Percentiles rank a stretch among this genome's conserved stretches.
phyloP scores from a whole-genome alignment of 1,284 basidiomycete species.

The Anthracocystis panici-leucophaei region DNA sequence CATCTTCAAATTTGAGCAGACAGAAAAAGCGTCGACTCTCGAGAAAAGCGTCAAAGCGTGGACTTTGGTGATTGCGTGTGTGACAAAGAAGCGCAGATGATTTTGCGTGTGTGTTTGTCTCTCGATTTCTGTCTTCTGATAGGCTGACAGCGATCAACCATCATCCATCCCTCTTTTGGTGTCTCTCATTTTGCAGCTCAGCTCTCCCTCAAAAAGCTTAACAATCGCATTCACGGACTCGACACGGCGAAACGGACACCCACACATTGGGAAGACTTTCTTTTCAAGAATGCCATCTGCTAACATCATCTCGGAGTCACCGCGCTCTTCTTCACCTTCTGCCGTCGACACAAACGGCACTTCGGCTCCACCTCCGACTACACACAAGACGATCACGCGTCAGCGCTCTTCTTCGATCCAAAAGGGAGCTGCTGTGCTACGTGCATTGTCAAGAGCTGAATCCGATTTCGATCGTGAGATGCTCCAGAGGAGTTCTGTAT shows the following conservation, averaged over 20 bases:
- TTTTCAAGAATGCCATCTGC: slow-evolving; percentile 22
- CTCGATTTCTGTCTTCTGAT: slow-evolving; percentile 1
- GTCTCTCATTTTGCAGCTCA: slow-evolving; percentile 1
- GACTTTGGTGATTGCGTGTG: not conserved
- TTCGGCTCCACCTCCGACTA: slow-evolving; percentile 14
- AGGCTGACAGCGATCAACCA: slow-evolving; percentile 3
- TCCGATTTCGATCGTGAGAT: slow-evolving; percentile 54
- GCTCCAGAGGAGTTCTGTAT: slow-evolving; percentile 20
- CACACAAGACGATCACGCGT: slow-evolving; percentile 25
- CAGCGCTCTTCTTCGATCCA: slow-evolving; percentile 63
- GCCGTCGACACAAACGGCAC: slow-evolving; percentile 4
- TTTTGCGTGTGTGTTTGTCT: not conserved
- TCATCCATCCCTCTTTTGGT: not conserved
- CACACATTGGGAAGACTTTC: not conserved
- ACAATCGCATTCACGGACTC: not conserved
- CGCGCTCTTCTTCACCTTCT: slow-evolving; percentile 35
- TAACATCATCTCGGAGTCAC: slow-evolving; percentile 35
- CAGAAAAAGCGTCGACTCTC: no score
- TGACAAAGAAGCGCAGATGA: slow-evolving; percentile 13
- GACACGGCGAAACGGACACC: no score
- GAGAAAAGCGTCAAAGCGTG: no score
- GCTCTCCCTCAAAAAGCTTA: not conserved
- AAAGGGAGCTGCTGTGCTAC: slow-evolving; percentile 66
- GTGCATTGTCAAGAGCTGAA: slow-evolving; percentile 61
- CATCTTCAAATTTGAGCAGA: no score